Base-by-base conservation (phyloP, 495 filamentous ascomycete species). In the Sordaria brevicollis region DNA sequence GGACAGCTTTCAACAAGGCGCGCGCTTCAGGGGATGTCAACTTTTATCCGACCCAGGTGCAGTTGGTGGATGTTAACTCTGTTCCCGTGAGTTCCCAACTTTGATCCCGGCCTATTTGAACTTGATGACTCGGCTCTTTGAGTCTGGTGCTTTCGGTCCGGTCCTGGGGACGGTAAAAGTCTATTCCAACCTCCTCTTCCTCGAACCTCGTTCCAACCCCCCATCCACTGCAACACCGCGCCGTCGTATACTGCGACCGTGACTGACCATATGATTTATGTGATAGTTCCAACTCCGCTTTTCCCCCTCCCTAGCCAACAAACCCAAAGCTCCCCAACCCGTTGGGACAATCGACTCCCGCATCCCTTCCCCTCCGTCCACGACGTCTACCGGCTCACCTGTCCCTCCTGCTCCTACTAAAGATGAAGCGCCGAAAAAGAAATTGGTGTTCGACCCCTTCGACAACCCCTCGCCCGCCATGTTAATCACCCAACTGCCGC, bases 251-350 rank as follows among this genome's bases (percentile, higher is more conserved):
- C n/a, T n/a, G n/a, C n/a, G n/a, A n/a, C n/a, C n/a, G n/a, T n/a
- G n/a, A n/a, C n/a, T n/a, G n/a, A n/a, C n/a, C n/a, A n/a, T n/a
- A n/a, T n/a, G n/a, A n/a, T n/a, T n/a, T 9, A 2, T 4, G 66
- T 4, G n/a, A 4, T 39, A 79, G 78, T 94, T 90, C 78, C 91
- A 94, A 84, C 82, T 94, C 21, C 89, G 91, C 43, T 94, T 89
- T 80, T 92, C 91, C 68, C 91, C 92, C 3, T 84, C 90, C 5
- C 87, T 96, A 4, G 87, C 88, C 35, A 87, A 89, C 70, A 95
- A 94, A 76, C 90, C 91, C 6, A 83, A 81, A 71, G 76, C 80
- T 11, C 79, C 80, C 10, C 80, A 80, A 67, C 77, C 80, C 43
- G 85, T 79, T 5, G 76, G 76, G 17, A 74, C 76, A 10, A 74